Percentiles rank a stretch among this genome's conserved stretches.
Evolutionary conservation across 768 basidiomycete species (phyloP).

Genomic region (Candolleomyces eurysporus): DNA sequence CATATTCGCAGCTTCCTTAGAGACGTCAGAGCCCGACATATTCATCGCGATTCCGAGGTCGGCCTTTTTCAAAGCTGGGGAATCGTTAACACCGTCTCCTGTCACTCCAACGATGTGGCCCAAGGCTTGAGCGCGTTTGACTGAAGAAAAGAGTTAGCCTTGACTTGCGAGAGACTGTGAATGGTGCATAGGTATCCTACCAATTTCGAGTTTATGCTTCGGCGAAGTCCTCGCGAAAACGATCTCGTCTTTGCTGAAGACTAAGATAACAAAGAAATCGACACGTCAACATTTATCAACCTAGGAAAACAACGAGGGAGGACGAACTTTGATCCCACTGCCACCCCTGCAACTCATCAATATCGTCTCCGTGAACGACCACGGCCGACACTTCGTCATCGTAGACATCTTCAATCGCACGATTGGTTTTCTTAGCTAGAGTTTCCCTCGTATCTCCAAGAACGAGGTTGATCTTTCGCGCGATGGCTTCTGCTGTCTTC

Average conservation of each 20-base stretch:
- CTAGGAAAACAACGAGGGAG: constrained; percentile 1
- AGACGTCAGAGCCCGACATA: constrained; percentile 70
- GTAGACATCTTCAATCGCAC: constrained; percentile 56
- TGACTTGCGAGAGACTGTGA: background rate
- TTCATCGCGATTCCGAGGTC: constrained; percentile 77
- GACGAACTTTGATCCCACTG: constrained; percentile 70
- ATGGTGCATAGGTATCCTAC: constrained; percentile 27
- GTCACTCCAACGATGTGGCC: constrained; percentile 77
- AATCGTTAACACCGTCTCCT: constrained; percentile 73
- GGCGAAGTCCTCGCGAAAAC: constrained; percentile 73
- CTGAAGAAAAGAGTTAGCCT: constrained; percentile 26
- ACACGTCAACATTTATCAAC: background rate
- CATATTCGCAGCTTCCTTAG: constrained; percentile 76
- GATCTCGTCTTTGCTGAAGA: constrained; percentile 67
- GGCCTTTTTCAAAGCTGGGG: constrained; percentile 68
- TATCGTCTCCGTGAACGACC: constrained; percentile 67
- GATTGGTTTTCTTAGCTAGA: constrained; percentile 52
- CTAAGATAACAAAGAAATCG: constrained; percentile 25
- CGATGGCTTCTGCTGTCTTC: constrained; percentile 73
- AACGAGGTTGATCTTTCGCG: constrained; percentile 69
- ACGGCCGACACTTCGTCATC: constrained; percentile 68
- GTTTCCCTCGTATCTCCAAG: constrained; percentile 65
- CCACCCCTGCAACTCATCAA: constrained; percentile 65
- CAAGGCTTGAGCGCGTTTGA: constrained; percentile 68
- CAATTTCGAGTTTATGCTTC: constrained; percentile 72